Evolutionary conservation across 2,329 filamentous ascomycete species (phyloP).

Genomic region (Dactylellina sp.): DNA sequence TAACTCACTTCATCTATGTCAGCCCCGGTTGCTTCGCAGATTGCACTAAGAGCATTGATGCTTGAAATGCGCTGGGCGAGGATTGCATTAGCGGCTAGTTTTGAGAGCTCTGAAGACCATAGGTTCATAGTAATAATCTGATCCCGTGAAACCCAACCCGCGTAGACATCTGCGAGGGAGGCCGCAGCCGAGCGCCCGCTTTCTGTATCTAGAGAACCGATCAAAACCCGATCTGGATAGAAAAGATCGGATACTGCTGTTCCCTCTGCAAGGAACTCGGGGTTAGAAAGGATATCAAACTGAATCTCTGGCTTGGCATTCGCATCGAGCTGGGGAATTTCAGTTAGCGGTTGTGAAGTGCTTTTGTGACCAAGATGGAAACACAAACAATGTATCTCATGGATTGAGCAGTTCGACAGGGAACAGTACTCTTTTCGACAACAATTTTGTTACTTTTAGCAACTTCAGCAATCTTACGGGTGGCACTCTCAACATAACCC

Average conservation of each 20-base stretch:
- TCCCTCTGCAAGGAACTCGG: conserved; percentile 83
- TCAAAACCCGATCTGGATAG: conserved; percentile 78
- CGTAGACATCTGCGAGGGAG: conserved; percentile 75
- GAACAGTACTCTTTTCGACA: conserved; percentile 85
- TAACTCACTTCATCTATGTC: conserved; percentile 78
- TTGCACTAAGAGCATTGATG: conserved; percentile 83
- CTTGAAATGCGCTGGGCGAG: conserved; percentile 82
- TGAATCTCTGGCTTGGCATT: conserved; percentile 72
- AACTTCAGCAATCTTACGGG: conserved; percentile 74
- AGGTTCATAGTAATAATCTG: conserved; percentile 79
- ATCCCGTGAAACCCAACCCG: conserved; percentile 75
- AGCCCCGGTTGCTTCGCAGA: conserved; percentile 81
- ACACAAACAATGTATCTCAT: conserved; percentile 74
- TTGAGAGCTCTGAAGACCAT: conserved; percentile 82
- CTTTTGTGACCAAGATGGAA: neutral
- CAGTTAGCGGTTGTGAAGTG: conserved; percentile 30
- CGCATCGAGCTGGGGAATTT: conserved; percentile 56
- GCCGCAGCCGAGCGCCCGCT: conserved; percentile 73
- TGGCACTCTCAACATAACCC: conserved; percentile 77
- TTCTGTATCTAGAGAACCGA: conserved; percentile 74
- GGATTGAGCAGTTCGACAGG: conserved; percentile 77
- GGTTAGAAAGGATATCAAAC: conserved; percentile 83
- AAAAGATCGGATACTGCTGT: conserved; percentile 79
- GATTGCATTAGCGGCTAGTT: conserved; percentile 83
- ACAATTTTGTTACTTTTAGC: conserved; percentile 77